Evolutionary conservation across 352 stramenopile species (phyloP).

Genomic region (Phytophthora boehmeriae): DNA sequence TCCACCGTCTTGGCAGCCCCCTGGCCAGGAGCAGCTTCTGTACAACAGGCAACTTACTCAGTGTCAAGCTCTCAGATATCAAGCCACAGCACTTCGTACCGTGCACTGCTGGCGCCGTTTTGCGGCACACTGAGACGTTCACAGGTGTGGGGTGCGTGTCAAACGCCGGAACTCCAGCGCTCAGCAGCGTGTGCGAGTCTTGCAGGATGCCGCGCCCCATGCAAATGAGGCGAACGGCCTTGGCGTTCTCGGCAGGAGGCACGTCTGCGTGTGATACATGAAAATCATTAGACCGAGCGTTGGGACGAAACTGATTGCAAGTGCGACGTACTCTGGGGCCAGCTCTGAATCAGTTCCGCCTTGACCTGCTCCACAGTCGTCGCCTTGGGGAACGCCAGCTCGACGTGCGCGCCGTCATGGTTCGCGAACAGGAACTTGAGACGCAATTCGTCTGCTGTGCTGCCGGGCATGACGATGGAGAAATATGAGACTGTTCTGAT

Average conservation of each 20-base stretch:
- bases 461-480: conserved; percentile 25
- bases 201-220: conserved; percentile 95
- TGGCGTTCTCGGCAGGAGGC: conserved; percentile 49
- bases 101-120: conserved; percentile 29
- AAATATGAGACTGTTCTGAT: conserved; percentile 1
- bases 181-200: conserved; percentile 86
- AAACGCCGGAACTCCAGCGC: conserved; percentile 90
- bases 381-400: conserved; percentile 58
- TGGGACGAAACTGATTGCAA: neutral
- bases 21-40: conserved; percentile 28
- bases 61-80: conserved; percentile 6
- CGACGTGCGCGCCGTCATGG: conserved; percentile 73
- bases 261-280: conserved; percentile 38
- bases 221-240: conserved; percentile 91
- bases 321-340: conserved; percentile 53
- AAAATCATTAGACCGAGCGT: neutral
- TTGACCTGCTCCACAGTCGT: conserved; percentile 68
- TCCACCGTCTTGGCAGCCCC: conserved; percentile 43
- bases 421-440: conserved; percentile 90
- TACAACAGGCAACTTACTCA: conserved; percentile 15
- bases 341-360: conserved; percentile 65
- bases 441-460: conserved; percentile 52
- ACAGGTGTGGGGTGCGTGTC: conserved; percentile 95
- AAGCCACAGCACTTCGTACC: conserved; percentile 27
- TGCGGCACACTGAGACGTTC: conserved; percentile 90